Conservation (phyloP, 2,329 filamentous ascomycete species). For the Dendryphion nanum region DNA sequence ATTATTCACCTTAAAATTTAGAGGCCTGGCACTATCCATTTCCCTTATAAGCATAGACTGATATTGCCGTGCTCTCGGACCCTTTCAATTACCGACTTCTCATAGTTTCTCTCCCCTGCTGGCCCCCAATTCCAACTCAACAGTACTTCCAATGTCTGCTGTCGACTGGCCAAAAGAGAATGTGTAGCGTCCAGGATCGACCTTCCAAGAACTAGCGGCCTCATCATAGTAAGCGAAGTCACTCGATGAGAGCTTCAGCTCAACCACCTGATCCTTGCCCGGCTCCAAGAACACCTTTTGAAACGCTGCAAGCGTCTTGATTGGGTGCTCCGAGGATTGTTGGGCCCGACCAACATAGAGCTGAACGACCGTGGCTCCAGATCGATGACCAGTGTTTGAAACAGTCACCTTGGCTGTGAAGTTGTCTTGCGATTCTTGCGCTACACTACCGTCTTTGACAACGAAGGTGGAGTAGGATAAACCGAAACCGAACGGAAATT, state of each 20-base stretch:
- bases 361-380: not conserved
- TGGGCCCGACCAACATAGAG: not conserved
- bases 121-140: constrained; percentile 20
- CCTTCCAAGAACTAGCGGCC: constrained; percentile 21
- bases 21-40: too few species aligned
- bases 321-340: constrained; percentile 47
- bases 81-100: too few species aligned
- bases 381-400: not conserved
- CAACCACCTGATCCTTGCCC: constrained; percentile 57
- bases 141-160: constrained; percentile 21
- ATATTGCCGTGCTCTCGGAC: too few species aligned
- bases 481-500: constrained; percentile 41
- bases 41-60: too few species aligned
- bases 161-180: constrained; percentile 34
- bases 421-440: constrained; percentile 52
- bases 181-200: constrained; percentile 30
- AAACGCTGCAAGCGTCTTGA: constrained; percentile 69
- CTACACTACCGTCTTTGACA: constrained; percentile 56
- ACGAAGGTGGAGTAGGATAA: constrained; percentile 39
- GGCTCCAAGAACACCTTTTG: constrained; percentile 61
- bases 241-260: constrained; percentile 41
- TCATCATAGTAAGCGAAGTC: constrained; percentile 37
- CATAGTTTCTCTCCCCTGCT: constrained; percentile 17
- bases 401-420: constrained; percentile 39
- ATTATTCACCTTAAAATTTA: too few species aligned